Evolutionary conservation across 371 early-diverging fungal genomes (phyloP).

Genomic region (Lichtheimia ramosa): DNA sequence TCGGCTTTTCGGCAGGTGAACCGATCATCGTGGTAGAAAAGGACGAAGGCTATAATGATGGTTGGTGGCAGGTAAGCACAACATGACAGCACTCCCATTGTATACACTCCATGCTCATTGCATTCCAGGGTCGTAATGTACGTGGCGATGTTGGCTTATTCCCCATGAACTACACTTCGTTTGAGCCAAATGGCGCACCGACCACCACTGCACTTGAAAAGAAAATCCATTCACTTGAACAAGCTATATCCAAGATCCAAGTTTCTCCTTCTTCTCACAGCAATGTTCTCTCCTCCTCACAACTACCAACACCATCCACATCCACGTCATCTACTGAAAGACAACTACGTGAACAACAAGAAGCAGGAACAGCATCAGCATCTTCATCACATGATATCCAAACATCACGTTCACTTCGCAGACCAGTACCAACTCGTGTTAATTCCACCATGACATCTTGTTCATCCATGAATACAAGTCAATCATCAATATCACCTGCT

Average conservation of each 20-base stretch:
- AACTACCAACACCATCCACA: conserved; percentile 10
- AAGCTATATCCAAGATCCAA: conserved; percentile 8
- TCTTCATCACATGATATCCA: too few relatives aligned
- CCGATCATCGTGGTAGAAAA: conserved; percentile 73
- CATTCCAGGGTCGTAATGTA: conserved; percentile 35
- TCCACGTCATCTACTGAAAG: conserved; percentile 5
- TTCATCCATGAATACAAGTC: conserved; percentile 14
- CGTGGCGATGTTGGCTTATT: conserved; percentile 66
- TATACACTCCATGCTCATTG: neutral
- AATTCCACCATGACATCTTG: conserved; percentile 3
- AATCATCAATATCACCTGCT: neutral
- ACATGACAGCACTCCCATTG: neutral
- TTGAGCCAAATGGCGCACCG: neutral
- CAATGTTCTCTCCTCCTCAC: neutral
- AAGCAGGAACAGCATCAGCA: too few relatives aligned
- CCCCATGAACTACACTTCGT: conserved; percentile 59
- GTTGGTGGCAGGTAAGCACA: conserved; percentile 80
- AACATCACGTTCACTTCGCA: too few relatives aligned
- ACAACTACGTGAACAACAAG: too few relatives aligned
- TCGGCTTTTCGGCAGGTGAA: conserved; percentile 72
- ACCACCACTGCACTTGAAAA: conserved; percentile 4
- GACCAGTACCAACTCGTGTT: neutral
- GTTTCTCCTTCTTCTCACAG: neutral
- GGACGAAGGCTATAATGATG: conserved; percentile 80
- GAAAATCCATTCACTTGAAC: conserved; percentile 9